These are phyloP conservation scores for Sanguinoderma infundibulare DNA, from an alignment of 1,284 basidiomycete genomes.

Conservation along the genomic window DNA sequence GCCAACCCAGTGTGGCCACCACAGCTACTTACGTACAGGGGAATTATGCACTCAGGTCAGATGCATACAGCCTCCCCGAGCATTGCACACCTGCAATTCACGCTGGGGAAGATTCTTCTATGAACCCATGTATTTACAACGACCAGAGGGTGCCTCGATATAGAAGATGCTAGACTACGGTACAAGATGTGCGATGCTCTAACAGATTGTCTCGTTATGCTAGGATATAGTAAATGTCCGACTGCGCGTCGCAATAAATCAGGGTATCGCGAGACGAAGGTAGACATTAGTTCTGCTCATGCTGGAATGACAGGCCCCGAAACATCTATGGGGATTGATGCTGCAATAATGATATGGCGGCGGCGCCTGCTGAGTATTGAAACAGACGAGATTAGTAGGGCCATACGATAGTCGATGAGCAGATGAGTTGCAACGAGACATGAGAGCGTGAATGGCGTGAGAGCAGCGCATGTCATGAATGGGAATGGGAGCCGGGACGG, in stretches of 20 bases:
- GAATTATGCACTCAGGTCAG: too few relatives aligned
- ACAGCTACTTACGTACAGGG: too few relatives aligned
- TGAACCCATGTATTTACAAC: constrained; percentile 29
- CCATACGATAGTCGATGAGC: constrained; percentile 59
- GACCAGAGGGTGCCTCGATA: constrained; percentile 31
- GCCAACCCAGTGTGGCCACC: too few relatives aligned
- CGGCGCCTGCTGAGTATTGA: constrained; percentile 40
- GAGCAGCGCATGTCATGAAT: constrained; percentile 58
- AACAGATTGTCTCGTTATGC: constrained; percentile 67
- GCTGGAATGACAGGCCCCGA: constrained; percentile 40
- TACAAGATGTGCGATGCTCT: constrained; percentile 67
- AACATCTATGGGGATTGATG: constrained; percentile 48
- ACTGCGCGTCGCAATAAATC: constrained; percentile 58
- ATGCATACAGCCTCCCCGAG: too few relatives aligned
- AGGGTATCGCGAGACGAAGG: constrained; percentile 61
- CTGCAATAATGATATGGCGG: constrained; percentile 37
- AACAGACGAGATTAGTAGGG: constrained; percentile 51
- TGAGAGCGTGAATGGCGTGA: constrained; percentile 45
- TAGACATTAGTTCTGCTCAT: constrained; percentile 54
- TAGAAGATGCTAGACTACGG: constrained; percentile 45
- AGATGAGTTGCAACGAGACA: constrained; percentile 61
- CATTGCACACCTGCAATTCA: not conserved
- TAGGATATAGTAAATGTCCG: constrained; percentile 55
- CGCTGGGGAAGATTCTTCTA: not conserved
- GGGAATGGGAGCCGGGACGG: constrained; percentile 9